A percentile compares a stretch with the other conserved stretches of the same genome.
Evolutionary conservation across 768 basidiomycete species (phyloP).

Genomic region (Fomitopsis serialis): DNA sequence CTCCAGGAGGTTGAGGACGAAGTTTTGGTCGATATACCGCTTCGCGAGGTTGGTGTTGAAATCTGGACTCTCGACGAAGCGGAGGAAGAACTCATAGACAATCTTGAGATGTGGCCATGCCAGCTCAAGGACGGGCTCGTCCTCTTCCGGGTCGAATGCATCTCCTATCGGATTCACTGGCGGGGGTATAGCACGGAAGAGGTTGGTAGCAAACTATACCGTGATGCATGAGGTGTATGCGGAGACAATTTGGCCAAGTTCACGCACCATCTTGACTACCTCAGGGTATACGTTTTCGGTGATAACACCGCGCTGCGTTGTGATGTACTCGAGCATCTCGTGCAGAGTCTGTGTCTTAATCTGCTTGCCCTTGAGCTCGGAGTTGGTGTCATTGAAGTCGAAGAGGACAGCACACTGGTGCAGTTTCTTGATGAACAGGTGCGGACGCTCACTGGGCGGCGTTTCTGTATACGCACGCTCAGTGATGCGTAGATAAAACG

Average conservation of each 20-base stretch:
- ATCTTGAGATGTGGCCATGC: conserved; percentile 99
- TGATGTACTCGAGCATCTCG: conserved; percentile 99
- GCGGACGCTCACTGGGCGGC: conserved; percentile 78
- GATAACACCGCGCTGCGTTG: conserved; percentile 92
- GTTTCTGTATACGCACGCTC: conserved; percentile 58
- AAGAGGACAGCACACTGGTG: conserved; percentile 96
- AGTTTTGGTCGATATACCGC: conserved; percentile 93
- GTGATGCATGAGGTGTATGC: neutral
- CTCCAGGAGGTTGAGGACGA: conserved; percentile 94
- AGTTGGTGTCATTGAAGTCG: conserved; percentile 97
- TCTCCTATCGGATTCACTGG: conserved; percentile 98
- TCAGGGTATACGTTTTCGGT: conserved; percentile 98
- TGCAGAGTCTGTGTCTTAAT: conserved; percentile 97
- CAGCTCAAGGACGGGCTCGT: conserved; percentile 96
- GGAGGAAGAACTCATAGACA: conserved; percentile 99
- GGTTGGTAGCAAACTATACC: conserved; percentile 87
- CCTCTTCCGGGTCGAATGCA: conserved; percentile 99
- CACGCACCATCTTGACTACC: conserved; percentile 92
- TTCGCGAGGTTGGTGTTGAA: conserved; percentile 98
- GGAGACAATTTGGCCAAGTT: conserved; percentile 1
- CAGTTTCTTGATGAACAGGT: conserved; percentile 90
- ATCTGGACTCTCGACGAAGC: conserved; percentile 95
- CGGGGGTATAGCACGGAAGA: conserved; percentile 99
- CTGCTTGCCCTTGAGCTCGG: conserved; percentile 95
- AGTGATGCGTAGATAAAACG: conserved; percentile 9